Evolutionary conservation across 257 asterid species (phyloP), one percentile per base, ranked within the genome.

Genomic region (Fraxinus quadrangulata): DNA sequence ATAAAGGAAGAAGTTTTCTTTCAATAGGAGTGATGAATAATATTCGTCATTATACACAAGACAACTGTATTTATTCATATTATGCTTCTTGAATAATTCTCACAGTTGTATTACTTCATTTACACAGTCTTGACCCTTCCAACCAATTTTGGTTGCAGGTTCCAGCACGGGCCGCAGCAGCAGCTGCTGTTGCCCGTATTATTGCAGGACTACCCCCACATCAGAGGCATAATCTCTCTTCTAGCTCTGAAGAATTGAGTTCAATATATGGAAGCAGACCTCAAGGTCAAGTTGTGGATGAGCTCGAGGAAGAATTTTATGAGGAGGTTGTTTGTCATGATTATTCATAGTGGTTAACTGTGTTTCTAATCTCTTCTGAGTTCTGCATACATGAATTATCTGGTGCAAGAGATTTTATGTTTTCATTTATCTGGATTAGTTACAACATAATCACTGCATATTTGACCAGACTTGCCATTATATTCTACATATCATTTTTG

Each of bases 81-180:
- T 34, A n/a, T 36, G 47, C 61, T 24, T 37, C 21, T 59, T 73
- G 69, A 73, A 49, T 37, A 37, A 54, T 40, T 51, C 69, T 26
- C 3, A 11, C 17, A 3, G 12, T 54, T 28, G 17, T 10, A 26
- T 21, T 56, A 40, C 7, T 66, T 24, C 24, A 8, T 12, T 51
- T 49, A 19, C 42, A 49, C 26, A 21, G 73, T 71, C 79, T 68
- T 67, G 42, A 66, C 70, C 21, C 61, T 69, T 56, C 76, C 75
- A 71, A 75, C 34, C 49, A 75, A 69, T 78, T 78, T 59, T 49
- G 61, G 61, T 72, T 75, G 24, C 85, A 96, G 99, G 98, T 96
- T 85, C 98, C 99, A 47, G 98, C 89, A 84, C 96, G 97, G 89
- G 99, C 92, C 30, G 99, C 97, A 40, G 99, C 98, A 0, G 99